Base-by-base conservation (phyloP, 768 basidiomycete genomes). In the Dacryopinax spathularia region DNA sequence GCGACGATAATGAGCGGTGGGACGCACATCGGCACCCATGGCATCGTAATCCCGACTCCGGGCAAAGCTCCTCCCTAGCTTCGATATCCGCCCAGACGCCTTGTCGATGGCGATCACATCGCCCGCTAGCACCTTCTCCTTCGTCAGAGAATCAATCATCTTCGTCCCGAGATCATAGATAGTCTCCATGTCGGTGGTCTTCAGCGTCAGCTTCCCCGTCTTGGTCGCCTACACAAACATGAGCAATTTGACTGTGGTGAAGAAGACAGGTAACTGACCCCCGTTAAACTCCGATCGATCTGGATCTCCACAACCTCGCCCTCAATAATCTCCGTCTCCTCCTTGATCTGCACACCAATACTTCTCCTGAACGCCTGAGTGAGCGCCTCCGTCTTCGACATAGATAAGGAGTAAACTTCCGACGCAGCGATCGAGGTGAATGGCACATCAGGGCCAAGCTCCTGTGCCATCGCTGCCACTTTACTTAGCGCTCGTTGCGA, bases 121-220 rank as follows among this genome's bases (percentile, higher is more conserved):
- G 27, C 96, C 96, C 0, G 79, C 80, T 5, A 92, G 81, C 5
- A 98, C 92, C 70, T 97, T 98, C 77, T 98, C 96, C 76, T 97
- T 96, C 36, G 91, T 88, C 31, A 99, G 77, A 2, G 93, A 87
- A 68, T 99, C 96, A 60, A 99, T 98, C 96, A 99, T 98, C 81
- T 98, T 99, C 60, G 87, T 91, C 12, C 96, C 96, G 33, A 98
- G 81, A 75, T 99, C 96, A 72, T 99, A 99, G 33, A 99, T 88
- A 3, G 96, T 98, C 77, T 98, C 96, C 96, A 99, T 98, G 73
- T 98, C 95, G 1, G 93, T 96, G 15, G 92, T 95, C 76, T 98
- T 98, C 70, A 99, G 88, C 0, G 96, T 98, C 65, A 98, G 74
- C 73, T 96, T 94, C 1, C 95, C 96, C 1, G 96, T 97, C 77